phyloP scores from a whole-genome alignment of 2,329 filamentous ascomycete species.

The Calonectria hongkongensis region DNA sequence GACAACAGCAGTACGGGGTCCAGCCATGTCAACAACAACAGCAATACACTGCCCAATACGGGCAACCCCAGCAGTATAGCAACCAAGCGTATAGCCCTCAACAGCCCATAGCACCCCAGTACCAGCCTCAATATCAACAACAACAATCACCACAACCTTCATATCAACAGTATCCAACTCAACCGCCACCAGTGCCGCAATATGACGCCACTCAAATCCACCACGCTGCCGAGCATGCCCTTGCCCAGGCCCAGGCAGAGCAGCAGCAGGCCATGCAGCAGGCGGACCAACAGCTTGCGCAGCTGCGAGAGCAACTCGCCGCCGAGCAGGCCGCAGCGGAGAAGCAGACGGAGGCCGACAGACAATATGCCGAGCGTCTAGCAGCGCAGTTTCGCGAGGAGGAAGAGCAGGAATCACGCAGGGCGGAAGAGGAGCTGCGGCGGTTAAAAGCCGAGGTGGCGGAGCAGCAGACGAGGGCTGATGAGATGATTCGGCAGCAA shows the following conservation, averaged over 20 bases:
- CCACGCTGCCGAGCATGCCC: constrained; percentile 6
- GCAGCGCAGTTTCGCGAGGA: constrained; percentile 50
- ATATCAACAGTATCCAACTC: constrained; percentile 1
- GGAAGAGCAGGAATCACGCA: constrained; percentile 37
- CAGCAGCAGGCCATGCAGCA: constrained; percentile 21
- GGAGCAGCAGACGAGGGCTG: constrained; percentile 24
- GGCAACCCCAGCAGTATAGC: constrained; percentile 14
- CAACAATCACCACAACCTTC: not conserved
- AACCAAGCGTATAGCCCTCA: constrained; percentile 20
- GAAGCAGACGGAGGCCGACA: constrained; percentile 44
- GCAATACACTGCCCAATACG: not conserved
- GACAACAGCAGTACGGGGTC: constrained; percentile 24
- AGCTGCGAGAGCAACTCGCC: constrained; percentile 17
- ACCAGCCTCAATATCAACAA: constrained; percentile 15
- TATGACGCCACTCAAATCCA: constrained; percentile 1
- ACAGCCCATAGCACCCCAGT: not conserved
- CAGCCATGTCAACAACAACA: constrained; percentile 18
- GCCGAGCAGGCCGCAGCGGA: constrained; percentile 23
- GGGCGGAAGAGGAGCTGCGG: constrained; percentile 9
- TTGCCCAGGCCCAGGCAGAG: constrained; percentile 24
- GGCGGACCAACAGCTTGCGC: constrained; percentile 13
- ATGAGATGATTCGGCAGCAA: constrained; percentile 4
- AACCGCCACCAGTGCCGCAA: not conserved
- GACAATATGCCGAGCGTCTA: constrained; percentile 47
- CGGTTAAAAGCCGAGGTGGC: constrained; percentile 8